These are phyloP conservation scores for Neurospora crassa DNA, from an alignment of 2,329 filamentous ascomycete genomes.

Conservation along the genomic window DNA sequence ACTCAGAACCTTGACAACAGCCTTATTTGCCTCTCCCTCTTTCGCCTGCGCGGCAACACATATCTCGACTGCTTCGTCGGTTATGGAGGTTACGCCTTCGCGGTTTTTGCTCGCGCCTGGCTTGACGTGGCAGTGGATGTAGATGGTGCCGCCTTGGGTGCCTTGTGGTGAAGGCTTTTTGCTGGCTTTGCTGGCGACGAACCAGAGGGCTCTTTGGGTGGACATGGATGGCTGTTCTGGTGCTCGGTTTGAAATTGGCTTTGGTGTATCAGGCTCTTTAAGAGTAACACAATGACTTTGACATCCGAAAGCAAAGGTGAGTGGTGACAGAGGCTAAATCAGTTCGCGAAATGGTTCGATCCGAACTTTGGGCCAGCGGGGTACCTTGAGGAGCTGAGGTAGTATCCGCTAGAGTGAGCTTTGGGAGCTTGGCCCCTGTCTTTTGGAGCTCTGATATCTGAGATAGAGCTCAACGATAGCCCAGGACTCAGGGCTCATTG, in stretches of 20 bases:
- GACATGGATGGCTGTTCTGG: background rate
- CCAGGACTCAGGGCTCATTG: background rate
- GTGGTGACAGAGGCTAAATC: background rate
- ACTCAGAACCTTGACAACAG: slow-evolving; percentile 53
- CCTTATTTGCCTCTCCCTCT: slow-evolving; percentile 61
- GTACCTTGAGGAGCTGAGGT: background rate
- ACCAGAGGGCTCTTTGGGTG: slow-evolving; percentile 22
- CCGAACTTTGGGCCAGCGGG: background rate
- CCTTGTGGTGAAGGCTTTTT: slow-evolving; percentile 29
- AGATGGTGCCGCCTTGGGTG: slow-evolving; percentile 32
- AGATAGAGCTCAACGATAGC: background rate
- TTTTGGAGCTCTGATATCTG: background rate
- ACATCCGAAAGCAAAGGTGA: no score
- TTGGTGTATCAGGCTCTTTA: background rate
- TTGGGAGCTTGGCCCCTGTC: background rate
- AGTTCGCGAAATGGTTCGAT: background rate
- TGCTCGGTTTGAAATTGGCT: background rate
- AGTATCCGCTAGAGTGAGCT: background rate
- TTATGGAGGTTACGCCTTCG: slow-evolving; percentile 49
- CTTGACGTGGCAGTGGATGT: slow-evolving; percentile 58
- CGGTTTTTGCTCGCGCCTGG: slow-evolving; percentile 52
- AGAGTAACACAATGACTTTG: no score
- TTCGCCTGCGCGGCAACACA: slow-evolving; percentile 56
- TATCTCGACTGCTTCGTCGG: slow-evolving; percentile 48
- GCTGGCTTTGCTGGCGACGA: slow-evolving; percentile 31